Evolutionary conservation across 2,329 filamentous ascomycete genomes (phyloP).

Genomic region (Xylariaceae sp.): DNA sequence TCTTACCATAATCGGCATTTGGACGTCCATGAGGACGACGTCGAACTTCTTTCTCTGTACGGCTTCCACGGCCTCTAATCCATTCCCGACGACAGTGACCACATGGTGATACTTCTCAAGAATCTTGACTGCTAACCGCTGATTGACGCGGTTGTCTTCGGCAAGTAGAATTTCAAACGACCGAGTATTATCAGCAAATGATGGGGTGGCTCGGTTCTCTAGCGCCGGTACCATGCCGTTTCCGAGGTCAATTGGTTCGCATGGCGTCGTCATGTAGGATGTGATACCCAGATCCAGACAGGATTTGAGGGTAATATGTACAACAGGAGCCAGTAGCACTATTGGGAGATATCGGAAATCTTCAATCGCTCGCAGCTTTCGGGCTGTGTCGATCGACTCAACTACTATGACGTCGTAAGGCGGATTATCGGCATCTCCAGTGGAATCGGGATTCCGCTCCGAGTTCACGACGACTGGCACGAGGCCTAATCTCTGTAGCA

Average conservation of each 20-base stretch:
- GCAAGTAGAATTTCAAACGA: conserved; percentile 94
- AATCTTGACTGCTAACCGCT: conserved; percentile 92
- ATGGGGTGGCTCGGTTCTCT: conserved; percentile 87
- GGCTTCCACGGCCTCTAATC: conserved; percentile 87
- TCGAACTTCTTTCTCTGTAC: conserved; percentile 91
- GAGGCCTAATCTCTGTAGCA: conserved; percentile 75
- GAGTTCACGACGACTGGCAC: conserved; percentile 80
- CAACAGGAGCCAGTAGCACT: conserved; percentile 81
- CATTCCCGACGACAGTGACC: conserved; percentile 91
- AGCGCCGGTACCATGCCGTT: conserved; percentile 95
- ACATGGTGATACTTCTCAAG: conserved; percentile 94
- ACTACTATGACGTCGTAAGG: conserved; percentile 95
- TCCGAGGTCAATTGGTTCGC: conserved; percentile 86
- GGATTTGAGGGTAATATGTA: conserved; percentile 88
- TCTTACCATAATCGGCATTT: conserved; percentile 97
- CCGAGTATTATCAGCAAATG: conserved; percentile 87
- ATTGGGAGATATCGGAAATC: conserved; percentile 98
- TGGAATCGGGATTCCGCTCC: conserved; percentile 60
- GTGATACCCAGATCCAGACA: conserved; percentile 93
- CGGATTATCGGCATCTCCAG: conserved; percentile 47
- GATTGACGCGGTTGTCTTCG: conserved; percentile 97
- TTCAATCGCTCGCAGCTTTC: conserved; percentile 77
- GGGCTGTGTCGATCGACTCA: conserved; percentile 88
- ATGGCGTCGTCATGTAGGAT: conserved; percentile 98
- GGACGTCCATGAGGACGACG: conserved; percentile 97